Evolutionary conservation across 2,329 filamentous ascomycete genomes (phyloP), one percentile per base, ranked within the genome.

Genomic region (Beauveria medogensis): DNA sequence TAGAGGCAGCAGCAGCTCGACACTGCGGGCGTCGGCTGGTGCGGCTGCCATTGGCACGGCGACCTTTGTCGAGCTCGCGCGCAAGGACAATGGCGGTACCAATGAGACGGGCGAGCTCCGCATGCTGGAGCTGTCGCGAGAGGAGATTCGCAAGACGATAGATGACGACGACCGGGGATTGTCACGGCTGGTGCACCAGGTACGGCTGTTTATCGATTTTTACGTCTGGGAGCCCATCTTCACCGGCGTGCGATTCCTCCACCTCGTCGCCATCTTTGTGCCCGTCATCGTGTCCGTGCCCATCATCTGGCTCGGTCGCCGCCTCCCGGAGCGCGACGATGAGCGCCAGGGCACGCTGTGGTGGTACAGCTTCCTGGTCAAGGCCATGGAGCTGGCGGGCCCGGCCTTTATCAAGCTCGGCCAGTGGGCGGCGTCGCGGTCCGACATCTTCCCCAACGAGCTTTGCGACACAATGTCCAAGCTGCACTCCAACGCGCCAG

Each of bases 391-490:
- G 75, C 82, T 87, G 70, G 91, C 93, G 20, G 94, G 94, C 0
- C 92, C 94, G 50, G 92, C 94, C 0, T 99, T 99, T 70, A 99
- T 99, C 77, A 99, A 99, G 86, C 84, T 99, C 59, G 94, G 94
- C 18, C 94, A 99, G 86, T 99, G 94, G 94, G 94, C 94, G 20
- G 94, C 94, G 3, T 97, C 94, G 5, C 83, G 94, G 71, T 90
- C 92, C 47, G 94, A 99, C 74, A 96, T 99, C 70, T 99, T 99
- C 71, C 94, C 94, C 2, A 89, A 83, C 24, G 87, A 97, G 73
- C 86, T 99, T 83, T 99, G 94, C 75, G 84, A 84, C 48, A 86
- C 92, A 71, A 94, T 99, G 93, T 96, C 92, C 1, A 90, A 92
- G 64, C 82, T 99, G 51, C 94, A 99, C 75, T 97, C 94, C 2